Evolutionary conservation across 139 green algal species (phyloP).

Genomic region (Micromonas pusilla): DNA sequence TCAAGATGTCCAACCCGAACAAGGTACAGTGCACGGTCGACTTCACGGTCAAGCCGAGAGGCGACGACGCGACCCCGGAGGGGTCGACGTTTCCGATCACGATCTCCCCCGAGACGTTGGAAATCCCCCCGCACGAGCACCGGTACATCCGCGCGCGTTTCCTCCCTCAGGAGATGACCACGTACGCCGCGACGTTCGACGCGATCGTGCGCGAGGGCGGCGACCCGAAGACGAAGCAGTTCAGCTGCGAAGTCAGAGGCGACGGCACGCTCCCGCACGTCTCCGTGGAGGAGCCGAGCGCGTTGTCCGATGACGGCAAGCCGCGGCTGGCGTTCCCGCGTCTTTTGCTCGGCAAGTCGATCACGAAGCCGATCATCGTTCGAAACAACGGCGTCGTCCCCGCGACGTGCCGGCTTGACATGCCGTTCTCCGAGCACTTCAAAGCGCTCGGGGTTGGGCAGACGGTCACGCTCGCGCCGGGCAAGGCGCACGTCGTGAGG

Average conservation of each 20-base stretch:
- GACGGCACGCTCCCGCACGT: constrained; percentile 69
- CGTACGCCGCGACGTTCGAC: constrained; percentile 58
- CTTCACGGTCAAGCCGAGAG: constrained; percentile 56
- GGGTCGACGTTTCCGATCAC: constrained; percentile 52
- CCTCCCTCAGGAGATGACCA: constrained; percentile 51
- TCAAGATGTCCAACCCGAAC: constrained; percentile 71
- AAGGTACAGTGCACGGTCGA: constrained; percentile 70
- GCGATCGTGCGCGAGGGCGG: constrained; percentile 53
- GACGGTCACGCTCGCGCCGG: constrained; percentile 45
- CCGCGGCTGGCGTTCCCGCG: constrained; percentile 44
- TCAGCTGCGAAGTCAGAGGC: constrained; percentile 60
- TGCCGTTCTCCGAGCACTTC: constrained; percentile 47
- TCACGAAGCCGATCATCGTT: constrained; percentile 42
- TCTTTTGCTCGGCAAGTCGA: constrained; percentile 47
- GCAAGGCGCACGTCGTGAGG: constrained; percentile 22
- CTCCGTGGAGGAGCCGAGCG: constrained; percentile 37
- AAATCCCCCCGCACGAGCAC: constrained; percentile 46
- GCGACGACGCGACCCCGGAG: not conserved
- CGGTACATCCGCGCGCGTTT: constrained; percentile 51
- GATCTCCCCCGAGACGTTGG: constrained; percentile 46
- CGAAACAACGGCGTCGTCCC: constrained; percentile 65
- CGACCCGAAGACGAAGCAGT: constrained; percentile 53
- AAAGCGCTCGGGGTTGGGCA: constrained; percentile 34
- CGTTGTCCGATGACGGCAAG: constrained; percentile 13
- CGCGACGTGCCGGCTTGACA: constrained; percentile 50